Base-by-base conservation (phyloP, 108 stramenopile species). In the Schizochytrium sp. region DNA sequence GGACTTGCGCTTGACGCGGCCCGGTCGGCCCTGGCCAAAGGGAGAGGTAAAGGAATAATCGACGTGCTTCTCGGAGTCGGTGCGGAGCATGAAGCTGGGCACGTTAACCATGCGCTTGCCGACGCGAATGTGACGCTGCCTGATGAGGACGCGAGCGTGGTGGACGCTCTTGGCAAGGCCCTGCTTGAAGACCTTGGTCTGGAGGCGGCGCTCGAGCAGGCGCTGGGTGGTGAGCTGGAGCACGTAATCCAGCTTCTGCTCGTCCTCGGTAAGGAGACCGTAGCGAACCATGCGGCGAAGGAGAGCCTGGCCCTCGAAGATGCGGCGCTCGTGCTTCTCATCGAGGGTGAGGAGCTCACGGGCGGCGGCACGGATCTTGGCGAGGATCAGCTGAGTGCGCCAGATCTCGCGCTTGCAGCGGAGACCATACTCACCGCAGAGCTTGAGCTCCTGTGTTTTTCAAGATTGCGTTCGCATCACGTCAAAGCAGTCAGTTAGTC, bases 321-420 rank as follows among this genome's bases (percentile, higher is more conserved):
- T 96, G 60, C 99, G 95, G 95, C 96, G 98, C 89, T 97, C 97
- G 90, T 99, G 97, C 94, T 97, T 96, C 60, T 95, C 93, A 83
- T 98, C 98, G 41, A 99, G 95, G 53, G 99, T 99, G 45, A 99
- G 90, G 72, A 99, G 91, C 60, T 96, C 95, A 91, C 99, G 97
- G 60, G 99, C 99, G 58, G 97, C 97, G 96, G 98, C 98, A 89
- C 99, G 97, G 91, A 99, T 96, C 95, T 99, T 99, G 92, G 99
- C 98, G 87, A 99, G 94, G 58, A 97, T 97, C 87, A 96, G 98
- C 94, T 99, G 99, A 60, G 97, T 96, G 87, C 99, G 98, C 99
- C 99, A 99, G 95, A 99, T 98, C 92, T 99, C 99, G 91, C 98
- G 97, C 97, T 99, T 99, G 97, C 98, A 99, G 88, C 99, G 95